Conservation (phyloP, 345 rosid genomes). For the Eutrema japonicum region DNA sequence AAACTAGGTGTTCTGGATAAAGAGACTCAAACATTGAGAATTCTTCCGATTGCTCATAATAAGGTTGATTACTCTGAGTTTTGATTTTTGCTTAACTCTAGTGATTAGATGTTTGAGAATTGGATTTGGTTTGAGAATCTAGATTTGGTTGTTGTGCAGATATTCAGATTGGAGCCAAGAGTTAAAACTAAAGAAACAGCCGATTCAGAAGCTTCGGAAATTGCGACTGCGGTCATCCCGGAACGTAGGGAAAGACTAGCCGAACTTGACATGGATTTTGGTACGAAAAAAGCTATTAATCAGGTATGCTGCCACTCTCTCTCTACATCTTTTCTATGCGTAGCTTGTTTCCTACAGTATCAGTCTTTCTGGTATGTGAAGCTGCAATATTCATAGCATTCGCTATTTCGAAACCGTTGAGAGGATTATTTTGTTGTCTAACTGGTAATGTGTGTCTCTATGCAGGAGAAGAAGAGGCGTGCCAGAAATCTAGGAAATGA, state of each 20-base stretch:
- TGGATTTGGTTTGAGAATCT: slow-evolving; percentile 2
- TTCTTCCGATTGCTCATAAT: slow-evolving; percentile 75
- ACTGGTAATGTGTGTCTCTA: slow-evolving; percentile 9
- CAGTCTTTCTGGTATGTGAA: not conserved
- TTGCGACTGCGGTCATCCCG: slow-evolving; percentile 13
- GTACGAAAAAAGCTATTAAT: slow-evolving; percentile 53
- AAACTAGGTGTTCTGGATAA: slow-evolving; percentile 78
- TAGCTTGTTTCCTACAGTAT: not conserved
- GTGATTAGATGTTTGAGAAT: not conserved
- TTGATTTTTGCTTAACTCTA: not conserved
- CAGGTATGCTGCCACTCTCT: slow-evolving; percentile 47
- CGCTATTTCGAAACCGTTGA: too few relatives aligned
- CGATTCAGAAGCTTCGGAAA: slow-evolving; percentile 46
- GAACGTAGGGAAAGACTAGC: slow-evolving; percentile 44
- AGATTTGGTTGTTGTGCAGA: slow-evolving; percentile 42
- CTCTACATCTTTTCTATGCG: not conserved
- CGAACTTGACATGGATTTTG: slow-evolving; percentile 41
- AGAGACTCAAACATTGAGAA: slow-evolving; percentile 58
- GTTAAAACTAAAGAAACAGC: slow-evolving; percentile 39
- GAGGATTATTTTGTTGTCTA: not conserved
- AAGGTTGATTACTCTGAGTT: slow-evolving; percentile 51
- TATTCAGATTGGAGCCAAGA: slow-evolving; percentile 77
- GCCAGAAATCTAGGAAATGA: slow-evolving; percentile 56
- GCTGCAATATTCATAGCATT: not conserved
- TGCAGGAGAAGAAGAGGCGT: slow-evolving; percentile 59